phyloP scores from a whole-genome alignment of 2,329 filamentous ascomycete species.

The Fusarium tuaranense region DNA sequence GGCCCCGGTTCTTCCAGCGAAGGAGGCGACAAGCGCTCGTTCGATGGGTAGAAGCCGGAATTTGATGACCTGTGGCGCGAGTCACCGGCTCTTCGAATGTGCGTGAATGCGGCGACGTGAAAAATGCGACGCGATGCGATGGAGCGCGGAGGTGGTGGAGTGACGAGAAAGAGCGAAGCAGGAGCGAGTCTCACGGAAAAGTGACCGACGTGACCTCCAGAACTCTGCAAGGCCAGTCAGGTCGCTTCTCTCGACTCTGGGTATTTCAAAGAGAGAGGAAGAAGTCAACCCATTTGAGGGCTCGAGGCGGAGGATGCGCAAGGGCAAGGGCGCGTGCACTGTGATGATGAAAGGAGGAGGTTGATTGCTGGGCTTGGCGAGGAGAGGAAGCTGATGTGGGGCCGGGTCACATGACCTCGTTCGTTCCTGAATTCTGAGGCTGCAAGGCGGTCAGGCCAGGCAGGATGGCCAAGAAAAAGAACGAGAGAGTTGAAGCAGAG shows the following conservation, averaged over 20 bases:
- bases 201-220: not conserved
- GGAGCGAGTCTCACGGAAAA: conserved; percentile 2
- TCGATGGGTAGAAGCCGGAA: conserved; percentile 16
- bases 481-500: not conserved
- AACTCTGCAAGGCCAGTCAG: conserved; percentile 5
- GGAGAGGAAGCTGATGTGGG: not conserved
- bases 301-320: not conserved
- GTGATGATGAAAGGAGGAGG: not conserved
- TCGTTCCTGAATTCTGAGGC: not conserved
- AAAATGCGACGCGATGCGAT: not conserved
- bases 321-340: not conserved
- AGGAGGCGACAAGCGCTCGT: conserved; percentile 6
- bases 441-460: not conserved
- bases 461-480: not conserved
- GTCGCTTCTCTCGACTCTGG: conserved; percentile 6
- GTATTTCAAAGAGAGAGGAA: not conserved
- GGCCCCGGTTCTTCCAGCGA: conserved; percentile 15
- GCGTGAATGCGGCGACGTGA: not conserved
- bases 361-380: not conserved
- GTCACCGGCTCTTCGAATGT: not conserved
- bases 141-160: not conserved
- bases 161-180: not conserved
- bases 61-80: conserved; percentile 8
- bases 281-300: not conserved
- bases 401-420: not conserved